Percentiles rank a stretch among this genome's conserved stretches.
These are phyloP conservation scores for Malassezia vespertilionis DNA, from an alignment of 1,284 basidiomycete species.

Conservation along the genomic window DNA sequence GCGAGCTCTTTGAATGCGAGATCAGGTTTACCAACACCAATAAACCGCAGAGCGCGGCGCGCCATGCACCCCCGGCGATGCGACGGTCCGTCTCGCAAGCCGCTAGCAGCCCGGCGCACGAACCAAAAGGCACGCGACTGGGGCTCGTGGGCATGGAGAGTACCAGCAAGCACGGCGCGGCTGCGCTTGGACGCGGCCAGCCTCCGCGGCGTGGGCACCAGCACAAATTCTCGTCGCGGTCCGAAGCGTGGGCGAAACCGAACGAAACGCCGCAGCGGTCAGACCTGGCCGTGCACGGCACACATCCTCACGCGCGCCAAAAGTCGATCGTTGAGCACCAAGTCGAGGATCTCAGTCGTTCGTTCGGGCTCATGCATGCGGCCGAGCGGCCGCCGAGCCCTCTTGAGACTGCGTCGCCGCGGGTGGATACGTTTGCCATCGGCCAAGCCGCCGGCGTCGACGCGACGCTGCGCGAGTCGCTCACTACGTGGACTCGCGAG, in stretches of 20 bases:
- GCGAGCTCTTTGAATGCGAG: slow-evolving; percentile 70
- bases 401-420: background rate
- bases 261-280: background rate
- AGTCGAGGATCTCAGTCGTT: slow-evolving; percentile 35
- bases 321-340: slow-evolving; percentile 37
- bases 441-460: slow-evolving; percentile 48
- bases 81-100: slow-evolving; percentile 1
- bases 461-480: slow-evolving; percentile 42
- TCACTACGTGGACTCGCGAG: slow-evolving; percentile 33
- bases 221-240: slow-evolving; percentile 7
- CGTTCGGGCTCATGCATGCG: slow-evolving; percentile 27
- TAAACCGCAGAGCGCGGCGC: slow-evolving; percentile 30
- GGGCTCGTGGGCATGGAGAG: background rate
- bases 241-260: slow-evolving; percentile 1
- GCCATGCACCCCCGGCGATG: background rate
- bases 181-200: background rate
- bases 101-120: background rate
- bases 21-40: slow-evolving; percentile 77
- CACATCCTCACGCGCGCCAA: slow-evolving; percentile 40
- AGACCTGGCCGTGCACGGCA: background rate
- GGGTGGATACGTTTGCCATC: slow-evolving; percentile 23
- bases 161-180: background rate
- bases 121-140: background rate
- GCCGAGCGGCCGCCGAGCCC: background rate
- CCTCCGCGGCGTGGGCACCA: background rate